Evolutionary conservation across 805 yeast species (phyloP), one percentile per base, ranked within the genome.

Genomic region (Cyberlindnera xishuangbannaensis): DNA sequence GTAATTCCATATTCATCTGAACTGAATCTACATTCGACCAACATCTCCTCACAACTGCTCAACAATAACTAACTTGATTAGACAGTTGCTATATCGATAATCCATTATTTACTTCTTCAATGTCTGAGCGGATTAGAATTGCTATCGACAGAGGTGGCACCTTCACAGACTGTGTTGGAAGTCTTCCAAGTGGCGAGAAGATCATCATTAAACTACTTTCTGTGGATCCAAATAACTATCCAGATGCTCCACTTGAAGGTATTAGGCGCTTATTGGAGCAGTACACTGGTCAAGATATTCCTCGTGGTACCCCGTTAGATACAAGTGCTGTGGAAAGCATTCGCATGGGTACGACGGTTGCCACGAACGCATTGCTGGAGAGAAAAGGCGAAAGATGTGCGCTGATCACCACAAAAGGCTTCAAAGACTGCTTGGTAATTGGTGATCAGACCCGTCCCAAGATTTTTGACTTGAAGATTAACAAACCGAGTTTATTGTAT

Each of bases 401-500:
- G 2, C 67, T 90, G 39, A 58, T 88, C 5, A 86, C 95, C 3
- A 84, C 97, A 12, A 81, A 77, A 48, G 98, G 97, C 0, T 90
- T 86, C 59, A 75, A 74, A 45, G 97, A 90, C 51, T 76, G 83
- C 25, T 63, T 90, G 40, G 59, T 67, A 3, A 88, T 90, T 45
- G 97, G 97, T 3, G 87, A 85, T 51, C 97, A 90, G 56, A 75
- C 95, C 3, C 69, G 97, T 48, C 97, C 97, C 2, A 69, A 78
- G 47, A 86, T 90, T 33, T 90, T 90, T 51, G 95, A 87, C 47
- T 64, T 90, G 44, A 71, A 83, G 6, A 84, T 88, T 28, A 64
- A 68, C 31, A 83, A 79, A 49, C 78, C 87, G 10, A 78, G 71
- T 6, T 79, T 76, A 15, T 65, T 90, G 20, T 87, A 86, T 48